phyloP scores from a whole-genome alignment of 495 filamentous ascomycete species.

The Cryomyces minteri region DNA sequence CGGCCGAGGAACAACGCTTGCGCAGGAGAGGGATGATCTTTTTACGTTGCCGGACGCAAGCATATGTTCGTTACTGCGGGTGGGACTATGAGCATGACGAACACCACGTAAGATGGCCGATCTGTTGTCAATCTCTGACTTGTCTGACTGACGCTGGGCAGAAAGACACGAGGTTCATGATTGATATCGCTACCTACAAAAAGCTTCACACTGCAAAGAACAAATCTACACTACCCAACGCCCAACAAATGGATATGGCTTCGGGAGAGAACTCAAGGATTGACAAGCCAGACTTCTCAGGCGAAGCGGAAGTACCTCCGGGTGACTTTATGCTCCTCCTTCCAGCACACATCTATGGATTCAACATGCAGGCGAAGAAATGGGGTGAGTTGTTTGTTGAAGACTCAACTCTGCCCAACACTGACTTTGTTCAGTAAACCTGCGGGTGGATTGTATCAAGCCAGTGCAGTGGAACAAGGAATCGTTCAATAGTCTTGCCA shows the following conservation, averaged over 20 bases:
- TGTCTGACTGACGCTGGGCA: no score
- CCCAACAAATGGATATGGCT: no score
- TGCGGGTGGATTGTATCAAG: neutral
- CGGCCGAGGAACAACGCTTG: no score
- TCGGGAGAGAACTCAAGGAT: no score
- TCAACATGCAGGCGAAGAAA: neutral
- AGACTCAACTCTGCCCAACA: neutral
- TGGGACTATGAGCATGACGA: no score
- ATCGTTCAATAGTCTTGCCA: neutral
- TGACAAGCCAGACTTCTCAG: no score
- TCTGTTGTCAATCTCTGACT: no score
- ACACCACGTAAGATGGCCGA: no score
- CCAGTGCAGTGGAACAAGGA: neutral
- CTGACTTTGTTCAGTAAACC: neutral
- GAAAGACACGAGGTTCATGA: no score
- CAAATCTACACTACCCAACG: neutral
- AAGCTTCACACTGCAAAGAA: neutral
- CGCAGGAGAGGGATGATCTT: no score
- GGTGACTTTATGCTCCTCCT: neutral
- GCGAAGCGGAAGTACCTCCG: neutral
- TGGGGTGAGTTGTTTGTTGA: neutral
- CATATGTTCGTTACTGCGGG: no score
- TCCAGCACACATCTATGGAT: neutral
- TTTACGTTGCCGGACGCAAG: no score
- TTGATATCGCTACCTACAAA: neutral